Evolutionary conservation across 2,329 filamentous ascomycete species (phyloP).

Genomic region (Dryadomyces quercivorus): DNA sequence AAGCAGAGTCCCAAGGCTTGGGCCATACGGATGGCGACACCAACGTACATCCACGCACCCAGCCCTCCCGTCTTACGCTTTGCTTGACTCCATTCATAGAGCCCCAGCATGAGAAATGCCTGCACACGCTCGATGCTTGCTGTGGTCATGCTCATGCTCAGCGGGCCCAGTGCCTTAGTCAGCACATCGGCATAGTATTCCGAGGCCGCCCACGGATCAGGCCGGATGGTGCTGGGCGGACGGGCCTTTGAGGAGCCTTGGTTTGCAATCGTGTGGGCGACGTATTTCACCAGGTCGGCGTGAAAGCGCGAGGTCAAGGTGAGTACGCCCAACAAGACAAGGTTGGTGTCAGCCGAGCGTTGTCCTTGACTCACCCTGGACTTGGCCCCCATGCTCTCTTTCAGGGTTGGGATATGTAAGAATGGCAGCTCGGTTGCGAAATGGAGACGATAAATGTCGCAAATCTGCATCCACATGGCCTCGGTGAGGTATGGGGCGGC

Average conservation of each 20-base stretch:
- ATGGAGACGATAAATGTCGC: conserved; percentile 58
- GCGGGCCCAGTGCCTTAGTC: conserved; percentile 34
- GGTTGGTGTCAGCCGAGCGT: conserved; percentile 24
- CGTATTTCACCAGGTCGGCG: conserved; percentile 42
- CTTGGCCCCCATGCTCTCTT: conserved; percentile 33
- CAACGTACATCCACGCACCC: conserved; percentile 55
- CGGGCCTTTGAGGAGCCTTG: conserved; percentile 22
- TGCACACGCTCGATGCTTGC: conserved; percentile 53
- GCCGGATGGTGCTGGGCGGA: conserved; percentile 19
- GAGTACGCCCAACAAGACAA: conserved; percentile 54
- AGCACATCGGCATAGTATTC: conserved; percentile 53
- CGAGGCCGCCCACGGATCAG: conserved; percentile 43
- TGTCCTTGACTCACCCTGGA: conserved; percentile 21
- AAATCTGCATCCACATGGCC: conserved; percentile 55
- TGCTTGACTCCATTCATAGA: conserved; percentile 60
- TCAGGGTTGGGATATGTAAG: conserved; percentile 53
- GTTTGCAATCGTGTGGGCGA: conserved; percentile 25
- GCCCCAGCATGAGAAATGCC: conserved; percentile 55
- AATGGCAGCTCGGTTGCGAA: conserved; percentile 64
- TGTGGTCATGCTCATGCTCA: conserved; percentile 32
- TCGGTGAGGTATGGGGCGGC: conserved; percentile 49
- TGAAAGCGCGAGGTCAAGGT: conserved; percentile 60
- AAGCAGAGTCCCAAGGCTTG: conserved; percentile 50
- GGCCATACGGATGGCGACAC: conserved; percentile 51
- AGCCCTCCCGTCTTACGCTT: conserved; percentile 35